Conservation (phyloP, 768 basidiomycete genomes). For the Leucocoprinus birnbaumii region DNA sequence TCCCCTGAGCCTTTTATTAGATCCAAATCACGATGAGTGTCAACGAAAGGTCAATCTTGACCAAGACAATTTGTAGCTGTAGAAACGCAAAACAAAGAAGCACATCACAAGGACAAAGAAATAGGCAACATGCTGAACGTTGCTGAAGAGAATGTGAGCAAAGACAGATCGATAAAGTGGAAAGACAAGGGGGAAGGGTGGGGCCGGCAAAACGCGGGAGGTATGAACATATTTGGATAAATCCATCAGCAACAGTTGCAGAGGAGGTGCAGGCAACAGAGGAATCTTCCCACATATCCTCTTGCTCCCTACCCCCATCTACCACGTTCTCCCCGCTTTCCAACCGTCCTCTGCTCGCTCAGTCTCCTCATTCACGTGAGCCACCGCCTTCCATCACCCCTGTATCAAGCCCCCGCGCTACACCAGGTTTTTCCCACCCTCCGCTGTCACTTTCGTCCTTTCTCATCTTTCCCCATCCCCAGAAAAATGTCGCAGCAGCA, state of each 20-base stretch:
- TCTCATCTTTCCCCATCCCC: constrained; percentile 12
- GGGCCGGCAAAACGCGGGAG: constrained; percentile 18
- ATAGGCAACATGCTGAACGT: too few species aligned
- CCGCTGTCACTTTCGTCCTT: constrained; percentile 18
- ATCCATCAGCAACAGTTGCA: constrained; percentile 17
- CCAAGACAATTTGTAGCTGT: too few species aligned
- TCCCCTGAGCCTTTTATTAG: neutral
- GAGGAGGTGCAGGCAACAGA: neutral
- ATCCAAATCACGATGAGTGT: neutral
- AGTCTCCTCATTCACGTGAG: constrained; percentile 10
- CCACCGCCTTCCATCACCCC: constrained; percentile 21
- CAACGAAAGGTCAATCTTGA: too few species aligned
- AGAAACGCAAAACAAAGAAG: neutral
- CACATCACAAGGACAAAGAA: neutral
- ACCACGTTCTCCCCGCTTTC: constrained; percentile 5
- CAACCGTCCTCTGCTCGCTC: too few species aligned
- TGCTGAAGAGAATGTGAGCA: too few species aligned
- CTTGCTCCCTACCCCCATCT: constrained; percentile 15
- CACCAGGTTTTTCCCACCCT: constrained; percentile 12
- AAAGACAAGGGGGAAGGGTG: constrained; percentile 1
- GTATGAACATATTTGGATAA: constrained; percentile 11
- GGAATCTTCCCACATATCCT: constrained; percentile 20
- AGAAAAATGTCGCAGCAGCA: constrained; percentile 13
- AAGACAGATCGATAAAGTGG: too few species aligned
- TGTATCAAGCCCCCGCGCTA: constrained; percentile 6